These are phyloP conservation scores for Amanita molliuscula DNA, from an alignment of 768 basidiomycete species.

Conservation along the genomic window DNA sequence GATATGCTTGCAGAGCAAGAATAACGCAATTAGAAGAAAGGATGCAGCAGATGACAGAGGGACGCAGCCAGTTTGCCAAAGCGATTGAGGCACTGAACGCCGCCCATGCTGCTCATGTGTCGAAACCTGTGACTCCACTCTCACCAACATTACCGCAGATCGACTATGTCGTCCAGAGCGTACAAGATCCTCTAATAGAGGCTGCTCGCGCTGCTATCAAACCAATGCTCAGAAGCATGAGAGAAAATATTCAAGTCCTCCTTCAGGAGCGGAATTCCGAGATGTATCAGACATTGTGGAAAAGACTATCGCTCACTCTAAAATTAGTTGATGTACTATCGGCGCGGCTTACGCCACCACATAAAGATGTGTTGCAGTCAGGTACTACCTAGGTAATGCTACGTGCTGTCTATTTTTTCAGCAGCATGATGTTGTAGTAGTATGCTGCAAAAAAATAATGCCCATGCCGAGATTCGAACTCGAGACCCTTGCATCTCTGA, in stretches of 20 bases:
- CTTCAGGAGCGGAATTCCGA: slow-evolving; percentile 14
- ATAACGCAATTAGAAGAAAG: slow-evolving; percentile 6
- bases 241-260: slow-evolving; percentile 14
- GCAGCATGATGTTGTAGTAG: too few relatives aligned
- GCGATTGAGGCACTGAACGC: slow-evolving; percentile 16
- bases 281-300: slow-evolving; percentile 17
- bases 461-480: slow-evolving; percentile 47
- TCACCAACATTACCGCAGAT: slow-evolving; percentile 11
- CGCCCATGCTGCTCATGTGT: slow-evolving; percentile 14
- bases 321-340: slow-evolving; percentile 1
- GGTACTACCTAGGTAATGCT: not conserved
- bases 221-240: slow-evolving; percentile 15
- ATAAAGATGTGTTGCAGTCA: not conserved
- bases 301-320: slow-evolving; percentile 10
- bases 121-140: slow-evolving; percentile 11
- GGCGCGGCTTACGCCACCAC: not conserved
- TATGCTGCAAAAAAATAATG: too few relatives aligned
- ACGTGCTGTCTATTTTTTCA: not conserved
- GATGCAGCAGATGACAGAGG: slow-evolving; percentile 11
- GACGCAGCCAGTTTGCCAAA: slow-evolving; percentile 10
- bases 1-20: not conserved
- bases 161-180: slow-evolving; percentile 14
- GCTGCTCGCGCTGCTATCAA: slow-evolving; percentile 14
- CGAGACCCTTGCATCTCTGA: slow-evolving; percentile 41
- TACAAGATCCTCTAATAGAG: slow-evolving; percentile 17